These are phyloP conservation scores for Rhododendron ferrugineum DNA, from an alignment of 148 eudicot species.

Conservation along the genomic window DNA sequence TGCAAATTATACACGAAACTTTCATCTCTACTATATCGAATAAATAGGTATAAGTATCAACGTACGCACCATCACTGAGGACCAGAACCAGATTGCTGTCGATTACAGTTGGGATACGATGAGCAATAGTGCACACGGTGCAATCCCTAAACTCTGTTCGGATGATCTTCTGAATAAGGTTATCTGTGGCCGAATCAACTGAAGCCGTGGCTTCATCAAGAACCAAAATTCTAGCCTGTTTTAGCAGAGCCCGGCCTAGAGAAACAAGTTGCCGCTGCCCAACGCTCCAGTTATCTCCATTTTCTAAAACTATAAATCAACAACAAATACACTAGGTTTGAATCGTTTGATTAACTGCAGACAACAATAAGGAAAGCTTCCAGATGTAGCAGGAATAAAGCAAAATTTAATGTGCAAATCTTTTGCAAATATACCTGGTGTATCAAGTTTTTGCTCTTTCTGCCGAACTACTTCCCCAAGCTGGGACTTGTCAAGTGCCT, in stretches of 20 bases:
- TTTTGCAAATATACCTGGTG: constrained; percentile 56
- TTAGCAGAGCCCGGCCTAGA: constrained; percentile 87
- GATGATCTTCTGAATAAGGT: constrained; percentile 88
- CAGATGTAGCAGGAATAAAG: background rate
- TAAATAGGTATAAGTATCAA: background rate
- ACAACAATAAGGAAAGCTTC: background rate
- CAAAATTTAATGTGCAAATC: constrained; percentile 1
- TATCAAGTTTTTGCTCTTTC: constrained; percentile 77
- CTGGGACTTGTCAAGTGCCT: constrained; percentile 98
- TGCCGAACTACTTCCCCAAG: constrained; percentile 74
- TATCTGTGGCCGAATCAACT: constrained; percentile 92
- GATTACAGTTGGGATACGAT: constrained; percentile 90
- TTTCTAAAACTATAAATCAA: constrained; percentile 62
- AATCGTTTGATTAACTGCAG: background rate
- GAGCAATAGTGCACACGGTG: constrained; percentile 90
- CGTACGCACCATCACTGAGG: background rate
- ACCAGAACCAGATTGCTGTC: constrained; percentile 95
- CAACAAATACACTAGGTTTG: background rate
- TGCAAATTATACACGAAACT: background rate
- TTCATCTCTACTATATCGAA: background rate
- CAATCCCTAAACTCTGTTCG: constrained; percentile 77
- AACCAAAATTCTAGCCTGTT: constrained; percentile 85
- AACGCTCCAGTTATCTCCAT: constrained; percentile 97
- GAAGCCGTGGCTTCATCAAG: constrained; percentile 99
- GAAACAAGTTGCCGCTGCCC: constrained; percentile 97